Conservation (phyloP, 345 rosid genomes). For the Pelargonium nanum region DNA sequence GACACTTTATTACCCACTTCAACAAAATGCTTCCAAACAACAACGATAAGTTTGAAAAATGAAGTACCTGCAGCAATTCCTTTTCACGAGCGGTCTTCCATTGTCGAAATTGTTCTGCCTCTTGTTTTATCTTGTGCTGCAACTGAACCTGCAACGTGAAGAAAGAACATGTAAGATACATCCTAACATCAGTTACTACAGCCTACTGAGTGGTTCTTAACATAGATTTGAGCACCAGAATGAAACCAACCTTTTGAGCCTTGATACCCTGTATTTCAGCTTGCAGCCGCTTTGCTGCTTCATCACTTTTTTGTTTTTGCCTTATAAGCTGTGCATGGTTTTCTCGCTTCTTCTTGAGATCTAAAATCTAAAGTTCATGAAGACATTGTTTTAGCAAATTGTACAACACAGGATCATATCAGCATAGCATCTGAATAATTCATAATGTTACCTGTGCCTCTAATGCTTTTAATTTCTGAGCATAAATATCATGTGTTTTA, state of each 20-base stretch:
- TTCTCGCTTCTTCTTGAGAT: slow-evolving; percentile 71
- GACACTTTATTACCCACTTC: too few species aligned
- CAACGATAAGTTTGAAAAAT: neutral
- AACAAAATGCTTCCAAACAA: neutral
- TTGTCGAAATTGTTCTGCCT: slow-evolving; percentile 76
- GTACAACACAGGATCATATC: slow-evolving; percentile 6
- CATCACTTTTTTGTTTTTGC: slow-evolving; percentile 77
- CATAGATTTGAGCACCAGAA: slow-evolving; percentile 3
- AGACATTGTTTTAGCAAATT: slow-evolving; percentile 1
- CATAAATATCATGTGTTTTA: slow-evolving; percentile 38
- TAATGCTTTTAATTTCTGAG: slow-evolving; percentile 56
- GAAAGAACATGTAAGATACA: neutral
- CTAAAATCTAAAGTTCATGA: slow-evolving; percentile 36
- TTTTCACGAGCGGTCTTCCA: slow-evolving; percentile 78
- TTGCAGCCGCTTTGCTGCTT: slow-evolving; percentile 58
- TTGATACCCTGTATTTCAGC: slow-evolving; percentile 68
- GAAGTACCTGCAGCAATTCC: slow-evolving; percentile 59
- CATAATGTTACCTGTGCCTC: slow-evolving; percentile 42
- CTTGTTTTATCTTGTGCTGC: slow-evolving; percentile 72
- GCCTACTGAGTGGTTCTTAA: neutral
- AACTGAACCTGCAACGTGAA: slow-evolving; percentile 49
- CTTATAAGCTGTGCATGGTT: slow-evolving; percentile 56
- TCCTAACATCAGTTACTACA: neutral
- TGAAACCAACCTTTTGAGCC: slow-evolving; percentile 50
- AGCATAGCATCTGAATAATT: slow-evolving; percentile 1